Evolutionary conservation across 73 alveolate genomes (phyloP), one percentile per base, ranked within the genome.

Genomic region (Loxodes magnus): DNA sequence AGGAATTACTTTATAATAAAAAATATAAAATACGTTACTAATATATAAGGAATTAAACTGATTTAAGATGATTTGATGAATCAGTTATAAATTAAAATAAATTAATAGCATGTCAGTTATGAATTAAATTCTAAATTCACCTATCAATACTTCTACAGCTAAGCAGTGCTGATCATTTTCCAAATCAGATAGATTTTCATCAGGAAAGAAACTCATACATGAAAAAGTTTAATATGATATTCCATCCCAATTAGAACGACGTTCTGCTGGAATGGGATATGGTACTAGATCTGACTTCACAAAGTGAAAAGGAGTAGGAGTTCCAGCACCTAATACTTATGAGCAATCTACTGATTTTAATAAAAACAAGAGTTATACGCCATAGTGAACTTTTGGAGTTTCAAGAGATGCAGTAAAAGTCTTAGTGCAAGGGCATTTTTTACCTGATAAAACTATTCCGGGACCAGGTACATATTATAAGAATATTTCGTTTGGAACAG

Each of bases 391-490:
- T 4, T 66, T 66, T 19, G 80, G 80, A 10, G 31, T 66, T 5
- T 58, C 73, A 3, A 6, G 80, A 42, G 80, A 59, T 7, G 46
- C 48, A 19, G 57, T 28, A 5, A 66, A 66, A 25, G 57, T 60
- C 2, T 66, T 56, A 28, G 54, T 66, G 12, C 43, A 46, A 46
- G 59, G 59, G 0, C 59, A 46, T 2, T 46, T 46, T 25, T 5
- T 7, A 24, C 17, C 59, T 46, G 59, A 46, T 2, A 71, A 71
- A 22, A 23, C 64, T 12, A 26, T 66, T 1, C 80, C 80, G 16
- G 80, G 80, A 5, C 80, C 80, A 9, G 80, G 80, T 4, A 22
- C 73, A 7, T 66, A 66, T 33, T 39, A 62, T 4, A 22, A 41
- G 3, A 4, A 26, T 9, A 19, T 33, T 15, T 20, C 28, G 9